These are phyloP conservation scores for Aspergillus unguis DNA, from an alignment of 2,329 filamentous ascomycete species.

Conservation along the genomic window DNA sequence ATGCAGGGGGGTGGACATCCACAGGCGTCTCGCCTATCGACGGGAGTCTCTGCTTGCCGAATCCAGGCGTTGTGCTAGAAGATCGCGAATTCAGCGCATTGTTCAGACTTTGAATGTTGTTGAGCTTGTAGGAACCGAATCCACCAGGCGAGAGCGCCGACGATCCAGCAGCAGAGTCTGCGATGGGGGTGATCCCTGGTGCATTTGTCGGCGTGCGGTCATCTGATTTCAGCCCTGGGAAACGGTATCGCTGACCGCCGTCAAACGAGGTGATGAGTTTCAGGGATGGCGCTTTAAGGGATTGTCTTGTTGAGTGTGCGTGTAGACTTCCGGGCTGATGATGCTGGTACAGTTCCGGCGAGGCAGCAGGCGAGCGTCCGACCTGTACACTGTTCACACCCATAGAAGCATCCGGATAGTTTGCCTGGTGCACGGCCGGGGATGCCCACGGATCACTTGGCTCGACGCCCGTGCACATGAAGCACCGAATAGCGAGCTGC, in stretches of 20 bases:
- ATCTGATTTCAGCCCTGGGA: slow-evolving; percentile 55
- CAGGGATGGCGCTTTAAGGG: slow-evolving; percentile 76
- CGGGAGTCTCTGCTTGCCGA: slow-evolving; percentile 35
- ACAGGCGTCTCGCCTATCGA: slow-evolving; percentile 71
- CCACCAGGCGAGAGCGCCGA: slow-evolving; percentile 65
- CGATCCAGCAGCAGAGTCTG: slow-evolving; percentile 64
- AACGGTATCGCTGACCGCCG: slow-evolving; percentile 55
- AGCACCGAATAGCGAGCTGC: slow-evolving; percentile 86
- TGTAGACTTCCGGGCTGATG: slow-evolving; percentile 18
- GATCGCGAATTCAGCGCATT: slow-evolving; percentile 67
- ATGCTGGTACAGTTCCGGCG: slow-evolving; percentile 51
- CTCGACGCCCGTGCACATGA: slow-evolving; percentile 84
- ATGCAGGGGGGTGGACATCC: slow-evolving; percentile 45
- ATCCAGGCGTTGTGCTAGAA: slow-evolving; percentile 59
- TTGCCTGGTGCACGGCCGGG: slow-evolving; percentile 66
- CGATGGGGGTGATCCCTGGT: slow-evolving; percentile 82
- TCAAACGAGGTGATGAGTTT: slow-evolving; percentile 91
- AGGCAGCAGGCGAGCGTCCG: slow-evolving; percentile 41
- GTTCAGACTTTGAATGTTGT: slow-evolving; percentile 64
- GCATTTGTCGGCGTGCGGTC: slow-evolving; percentile 69
- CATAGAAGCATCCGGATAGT: slow-evolving; percentile 38
- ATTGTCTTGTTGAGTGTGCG: slow-evolving; percentile 37
- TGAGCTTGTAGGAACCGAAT: slow-evolving; percentile 55
- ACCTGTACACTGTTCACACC: neutral
- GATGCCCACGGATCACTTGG: slow-evolving; percentile 85